Evolutionary conservation across 208 protist genomes (phyloP), one percentile per base, ranked within the genome.

Genomic region (Wallacemonas sp.): DNA sequence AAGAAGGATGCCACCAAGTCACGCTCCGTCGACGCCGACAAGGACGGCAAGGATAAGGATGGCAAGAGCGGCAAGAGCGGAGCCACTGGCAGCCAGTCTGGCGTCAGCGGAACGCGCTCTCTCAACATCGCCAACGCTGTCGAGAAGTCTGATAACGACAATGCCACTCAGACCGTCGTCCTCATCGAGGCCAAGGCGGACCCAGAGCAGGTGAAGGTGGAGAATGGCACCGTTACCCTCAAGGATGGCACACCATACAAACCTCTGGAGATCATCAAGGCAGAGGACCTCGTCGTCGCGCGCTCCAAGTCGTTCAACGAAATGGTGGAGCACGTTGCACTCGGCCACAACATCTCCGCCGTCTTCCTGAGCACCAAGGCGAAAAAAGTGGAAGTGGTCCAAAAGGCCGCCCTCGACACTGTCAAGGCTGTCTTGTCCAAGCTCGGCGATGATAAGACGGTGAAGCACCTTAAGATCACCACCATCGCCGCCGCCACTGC

Each of bases 401-500:
- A 51, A 22, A 56, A 68, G 38, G 42, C 68, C 1, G 53, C 76
- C 39, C 45, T 51, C 5, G n/a, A 61, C 5, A 70, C 79, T 51
- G 44, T 81, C 21, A 68, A 68, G 41, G 30, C 67, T 12, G 15
- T 67, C 60, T 38, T 69, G 0, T 53, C 73, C 41, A 19, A 58
- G 3, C 66, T 87, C 22, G 36, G 27, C 24, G 47, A 49, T 14
- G 70, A 76, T 14, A 44, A 34, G 28, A 61, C 47, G 9, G 73
- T 70, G 22, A 51, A 62, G 27, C 58, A 76, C 34, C 77, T 75
- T 68, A 68, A 70, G 46, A 56, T 62, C 17, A 47, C 47, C 49
- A 70, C 75, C 42, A 72, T 70, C 26, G 77, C 75, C 1, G 70
- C 76, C 26, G 67, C 69, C 22, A 70, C 85, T 30, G 62, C 69